Percentiles rank a stretch among this genome's conserved stretches.
Conservation (phyloP, 1,284 basidiomycete species). For the Exobasidium cylindrosporum region DNA sequence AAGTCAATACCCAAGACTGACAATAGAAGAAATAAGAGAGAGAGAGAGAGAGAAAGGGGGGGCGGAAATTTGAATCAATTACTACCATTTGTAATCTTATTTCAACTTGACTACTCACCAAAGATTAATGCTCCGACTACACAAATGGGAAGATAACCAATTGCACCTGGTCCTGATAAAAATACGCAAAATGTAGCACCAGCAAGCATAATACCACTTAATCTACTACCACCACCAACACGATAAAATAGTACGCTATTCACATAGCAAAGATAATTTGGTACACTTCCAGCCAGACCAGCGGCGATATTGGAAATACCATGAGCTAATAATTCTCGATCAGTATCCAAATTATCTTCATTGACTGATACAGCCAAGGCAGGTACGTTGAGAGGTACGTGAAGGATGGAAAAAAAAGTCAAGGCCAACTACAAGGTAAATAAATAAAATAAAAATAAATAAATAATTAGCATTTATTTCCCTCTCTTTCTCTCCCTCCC, state of each 20-base stretch:
- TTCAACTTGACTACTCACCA: constrained; percentile 9
- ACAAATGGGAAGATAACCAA: constrained; percentile 52
- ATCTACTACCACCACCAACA: constrained; percentile 79
- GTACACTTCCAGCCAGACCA: constrained; percentile 74
- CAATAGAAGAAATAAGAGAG: not conserved
- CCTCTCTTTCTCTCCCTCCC: too few species aligned
- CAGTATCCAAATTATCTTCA: constrained; percentile 83
- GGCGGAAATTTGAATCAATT: not conserved
- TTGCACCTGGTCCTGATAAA: constrained; percentile 69
- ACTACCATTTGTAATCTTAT: too few species aligned
- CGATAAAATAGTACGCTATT: constrained; percentile 69
- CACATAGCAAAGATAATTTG: constrained; percentile 59
- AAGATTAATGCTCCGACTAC: constrained; percentile 79
- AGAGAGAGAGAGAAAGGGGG: not conserved
- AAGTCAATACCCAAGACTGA: constrained; percentile 90
- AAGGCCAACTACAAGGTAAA: too few species aligned
- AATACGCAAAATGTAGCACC: constrained; percentile 71
- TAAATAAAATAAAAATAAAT: too few species aligned
- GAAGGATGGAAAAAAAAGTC: constrained; percentile 86
- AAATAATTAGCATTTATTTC: too few species aligned
- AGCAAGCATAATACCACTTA: constrained; percentile 83
- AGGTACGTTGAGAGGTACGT: constrained; percentile 71
- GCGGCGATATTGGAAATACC: constrained; percentile 85
- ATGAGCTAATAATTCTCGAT: constrained; percentile 87
- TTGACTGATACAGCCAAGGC: constrained; percentile 89